Base-by-base conservation (phyloP, 306 rosid genomes). In the Ormosia semicastrata region DNA sequence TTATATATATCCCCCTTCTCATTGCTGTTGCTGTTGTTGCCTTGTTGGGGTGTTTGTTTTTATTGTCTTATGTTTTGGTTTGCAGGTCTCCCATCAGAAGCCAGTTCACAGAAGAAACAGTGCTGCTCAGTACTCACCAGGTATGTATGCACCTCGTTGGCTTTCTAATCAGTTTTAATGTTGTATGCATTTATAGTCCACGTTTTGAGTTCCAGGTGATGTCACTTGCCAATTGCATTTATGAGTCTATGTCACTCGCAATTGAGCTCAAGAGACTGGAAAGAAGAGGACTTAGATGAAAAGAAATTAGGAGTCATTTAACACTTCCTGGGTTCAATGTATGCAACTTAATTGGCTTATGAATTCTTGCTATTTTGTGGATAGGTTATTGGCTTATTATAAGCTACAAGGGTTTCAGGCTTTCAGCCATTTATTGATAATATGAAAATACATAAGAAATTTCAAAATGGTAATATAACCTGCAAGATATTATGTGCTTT, bases 11-110 rank as follows among this genome's bases (percentile, higher is more conserved):
- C 40, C 30, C 12, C 24, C 8, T 69, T 10, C 0, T 1, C 63
- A 4, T 34, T 49, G 58, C 24, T 73, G 8, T 8, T 58, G 10
- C 29, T 79, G 53, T 69, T 44, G 14, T 4, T 72, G 8, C 56
- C n/a, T 73, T 6, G 39, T 59, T 30, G 40, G 24, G 49, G 43
- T 52, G 41, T 75, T 14, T 62, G 3, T 75, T 15, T 56, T 50
- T 60, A 12, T 3, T 56, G 4, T 44, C 1, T 54, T 58, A 60
- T 82, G 78, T 43, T 72, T 82, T 79, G 67, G 78, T 74, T 85
- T 73, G 80, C 87, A 88, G 99, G 89, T 87, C 66, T 86, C 91
- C 78, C 84, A 67, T 43, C 92, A 83, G 17, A 93, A 77, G 66
- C 89, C 89, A 63, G 54, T 81, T 84, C 81, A 84, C 37, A 83